Conservation (phyloP, 148 eudicot genomes). For the Talinum fruticosum region DNA sequence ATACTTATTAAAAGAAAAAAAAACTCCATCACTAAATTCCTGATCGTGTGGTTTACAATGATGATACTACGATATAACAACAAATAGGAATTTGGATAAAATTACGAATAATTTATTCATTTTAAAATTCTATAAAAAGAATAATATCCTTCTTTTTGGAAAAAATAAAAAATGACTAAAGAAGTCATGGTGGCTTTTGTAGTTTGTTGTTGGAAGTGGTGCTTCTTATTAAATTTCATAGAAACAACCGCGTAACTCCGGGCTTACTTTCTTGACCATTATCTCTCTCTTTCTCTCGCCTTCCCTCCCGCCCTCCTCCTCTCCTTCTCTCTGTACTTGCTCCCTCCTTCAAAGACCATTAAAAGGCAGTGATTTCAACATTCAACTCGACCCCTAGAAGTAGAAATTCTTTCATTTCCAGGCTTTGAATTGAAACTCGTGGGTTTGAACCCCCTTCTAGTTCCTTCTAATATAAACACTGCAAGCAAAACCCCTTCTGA, state of each 20-base stretch:
- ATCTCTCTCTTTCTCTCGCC: neutral
- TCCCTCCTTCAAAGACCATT: no score
- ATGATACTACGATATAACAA: no score
- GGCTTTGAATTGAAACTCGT: constrained; percentile 5
- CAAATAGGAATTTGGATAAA: no score
- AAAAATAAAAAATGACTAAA: neutral
- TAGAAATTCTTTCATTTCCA: neutral
- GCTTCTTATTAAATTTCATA: neutral
- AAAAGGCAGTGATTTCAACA: neutral
- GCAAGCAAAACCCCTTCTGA: neutral
- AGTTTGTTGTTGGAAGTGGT: neutral
- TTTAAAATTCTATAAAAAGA: no score
- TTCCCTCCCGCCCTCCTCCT: neutral
- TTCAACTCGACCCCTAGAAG: neutral
- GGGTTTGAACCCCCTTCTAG: constrained; percentile 1
- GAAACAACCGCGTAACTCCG: constrained; percentile 3
- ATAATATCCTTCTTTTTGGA: neutral
- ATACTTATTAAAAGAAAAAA: no score
- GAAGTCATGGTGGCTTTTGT: neutral
- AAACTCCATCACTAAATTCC: no score
- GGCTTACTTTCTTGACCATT: constrained; percentile 22
- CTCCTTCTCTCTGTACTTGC: no score
- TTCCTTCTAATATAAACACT: neutral
- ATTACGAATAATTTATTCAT: no score
- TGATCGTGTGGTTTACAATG: no score